phyloP scores from a whole-genome alignment of 495 filamentous ascomycete species.

The Patellaria atrata region DNA sequence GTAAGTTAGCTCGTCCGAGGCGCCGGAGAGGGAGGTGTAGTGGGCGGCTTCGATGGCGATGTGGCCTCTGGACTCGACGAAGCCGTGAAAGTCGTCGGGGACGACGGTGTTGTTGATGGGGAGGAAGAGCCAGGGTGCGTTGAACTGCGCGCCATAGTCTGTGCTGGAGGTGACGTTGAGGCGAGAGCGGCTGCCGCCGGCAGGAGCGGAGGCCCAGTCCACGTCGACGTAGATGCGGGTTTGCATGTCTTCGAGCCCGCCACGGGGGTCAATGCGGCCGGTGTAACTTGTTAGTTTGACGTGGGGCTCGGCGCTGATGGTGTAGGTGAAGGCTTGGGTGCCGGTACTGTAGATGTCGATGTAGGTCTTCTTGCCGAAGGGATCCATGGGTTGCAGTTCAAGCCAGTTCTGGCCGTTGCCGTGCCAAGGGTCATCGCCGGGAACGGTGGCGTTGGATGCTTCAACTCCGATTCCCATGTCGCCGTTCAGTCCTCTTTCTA shows the following conservation, averaged over 20 bases:
- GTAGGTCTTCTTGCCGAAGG: conserved; percentile 48
- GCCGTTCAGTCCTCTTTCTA: conserved; percentile 42
- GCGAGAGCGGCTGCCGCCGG: conserved; percentile 32
- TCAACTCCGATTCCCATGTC: conserved; percentile 53
- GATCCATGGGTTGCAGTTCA: conserved; percentile 42
- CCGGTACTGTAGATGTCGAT: conserved; percentile 57
- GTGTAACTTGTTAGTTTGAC: conserved; percentile 40
- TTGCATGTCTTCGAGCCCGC: conserved; percentile 34
- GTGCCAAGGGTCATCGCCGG: conserved; percentile 54
- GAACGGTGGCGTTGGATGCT: conserved; percentile 46
- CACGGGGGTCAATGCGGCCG: conserved; percentile 39
- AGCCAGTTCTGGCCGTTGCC: conserved; percentile 36
- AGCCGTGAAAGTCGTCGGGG: conserved; percentile 44
- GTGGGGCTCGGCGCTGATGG: conserved; percentile 38
- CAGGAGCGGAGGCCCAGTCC: conserved; percentile 44
- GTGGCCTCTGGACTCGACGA: conserved; percentile 48
- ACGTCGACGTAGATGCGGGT: conserved; percentile 44
- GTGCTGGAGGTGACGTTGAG: conserved; percentile 42
- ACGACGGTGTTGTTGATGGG: conserved; percentile 41
- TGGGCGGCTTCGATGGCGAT: conserved; percentile 48
- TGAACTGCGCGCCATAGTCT: conserved; percentile 39
- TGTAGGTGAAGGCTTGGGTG: conserved; percentile 42
- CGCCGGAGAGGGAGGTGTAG: conserved; percentile 25
- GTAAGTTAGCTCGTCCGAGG: conserved; percentile 27
- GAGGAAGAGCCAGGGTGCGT: conserved; percentile 39